These are phyloP conservation scores for Neurospora sp. DNA, from an alignment of 495 filamentous ascomycete species.

Conservation along the genomic window DNA sequence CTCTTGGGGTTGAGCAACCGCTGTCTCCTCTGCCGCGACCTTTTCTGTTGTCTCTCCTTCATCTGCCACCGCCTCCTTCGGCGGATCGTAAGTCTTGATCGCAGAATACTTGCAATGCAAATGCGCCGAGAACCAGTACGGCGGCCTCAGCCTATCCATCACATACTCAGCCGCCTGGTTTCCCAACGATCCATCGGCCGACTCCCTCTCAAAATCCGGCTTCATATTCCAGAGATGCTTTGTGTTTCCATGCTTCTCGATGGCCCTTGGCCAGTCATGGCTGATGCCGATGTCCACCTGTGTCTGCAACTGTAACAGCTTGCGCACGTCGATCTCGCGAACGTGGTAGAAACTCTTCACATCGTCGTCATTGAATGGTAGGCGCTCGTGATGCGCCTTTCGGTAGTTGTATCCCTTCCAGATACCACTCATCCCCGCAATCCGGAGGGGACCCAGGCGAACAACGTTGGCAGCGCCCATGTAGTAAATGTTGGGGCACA, in stretches of 20 bases:
- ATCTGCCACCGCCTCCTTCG: conserved; percentile 1
- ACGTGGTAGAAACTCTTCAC: conserved; percentile 76
- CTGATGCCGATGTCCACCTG: conserved; percentile 85
- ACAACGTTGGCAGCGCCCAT: conserved; percentile 84
- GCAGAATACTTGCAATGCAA: conserved; percentile 80
- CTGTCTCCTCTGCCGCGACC: neutral
- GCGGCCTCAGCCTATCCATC: conserved; percentile 68
- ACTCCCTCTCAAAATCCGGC: conserved; percentile 62
- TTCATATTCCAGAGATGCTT: conserved; percentile 57
- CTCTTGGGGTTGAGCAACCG: neutral
- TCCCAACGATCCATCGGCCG: conserved; percentile 59
- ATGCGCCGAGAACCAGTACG: conserved; percentile 92
- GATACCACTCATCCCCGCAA: conserved; percentile 86
- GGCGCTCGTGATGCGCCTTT: conserved; percentile 71
- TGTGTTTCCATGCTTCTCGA: conserved; percentile 66
- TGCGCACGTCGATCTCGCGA: conserved; percentile 81
- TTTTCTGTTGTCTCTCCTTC: neutral
- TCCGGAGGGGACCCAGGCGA: conserved; percentile 69
- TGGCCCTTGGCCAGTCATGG: conserved; percentile 84
- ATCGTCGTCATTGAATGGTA: conserved; percentile 70
- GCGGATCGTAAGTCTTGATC: conserved; percentile 48
- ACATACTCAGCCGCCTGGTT: conserved; percentile 67
- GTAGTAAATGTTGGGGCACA: conserved; percentile 93
- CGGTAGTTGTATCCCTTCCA: conserved; percentile 82
- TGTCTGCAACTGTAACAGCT: conserved; percentile 71